Percentiles rank a stretch among this genome's conserved stretches.
Evolutionary conservation across 2,329 filamentous ascomycete genomes (phyloP).

Genomic region (Pseudocercospora ulei): DNA sequence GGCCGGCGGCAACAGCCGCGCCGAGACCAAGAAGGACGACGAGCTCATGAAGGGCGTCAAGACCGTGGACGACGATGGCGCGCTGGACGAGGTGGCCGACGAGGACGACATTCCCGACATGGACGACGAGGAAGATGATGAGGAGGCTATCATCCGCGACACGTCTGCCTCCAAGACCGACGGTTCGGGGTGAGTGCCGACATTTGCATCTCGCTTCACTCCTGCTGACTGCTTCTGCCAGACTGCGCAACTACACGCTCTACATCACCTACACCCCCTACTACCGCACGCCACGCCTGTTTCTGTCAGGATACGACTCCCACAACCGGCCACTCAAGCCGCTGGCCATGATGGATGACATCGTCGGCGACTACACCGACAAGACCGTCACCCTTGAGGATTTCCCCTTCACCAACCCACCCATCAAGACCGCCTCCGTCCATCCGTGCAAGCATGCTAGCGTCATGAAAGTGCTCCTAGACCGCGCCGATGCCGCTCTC

Average conservation of each 20-base stretch:
- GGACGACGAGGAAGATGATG: slow-evolving; percentile 90
- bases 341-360: slow-evolving; percentile 88
- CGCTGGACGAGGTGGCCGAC: slow-evolving; percentile 66
- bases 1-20: slow-evolving; percentile 69
- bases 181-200: slow-evolving; percentile 45
- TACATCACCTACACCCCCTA: slow-evolving; percentile 98
- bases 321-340: slow-evolving; percentile 62
- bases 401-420: slow-evolving; percentile 86
- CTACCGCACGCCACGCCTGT: slow-evolving; percentile 90
- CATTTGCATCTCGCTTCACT: background rate
- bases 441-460: slow-evolving; percentile 95
- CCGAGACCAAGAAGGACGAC: slow-evolving; percentile 34
- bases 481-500: slow-evolving; percentile 85
- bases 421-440: slow-evolving; percentile 90
- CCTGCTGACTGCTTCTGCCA: slow-evolving; percentile 28
- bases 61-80: slow-evolving; percentile 81
- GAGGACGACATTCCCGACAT: slow-evolving; percentile 89
- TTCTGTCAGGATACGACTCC: slow-evolving; percentile 78
- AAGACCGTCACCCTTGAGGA: slow-evolving; percentile 98
- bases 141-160: slow-evolving; percentile 90
- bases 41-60: slow-evolving; percentile 72
- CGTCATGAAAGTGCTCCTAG: slow-evolving; percentile 95
- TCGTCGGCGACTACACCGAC: slow-evolving; percentile 92
- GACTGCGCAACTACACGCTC: slow-evolving; percentile 83
- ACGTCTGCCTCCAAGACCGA: slow-evolving; percentile 40